These are phyloP conservation scores for Sporothrix variecibatus DNA, from an alignment of 2,329 filamentous ascomycete species.

Conservation along the genomic window DNA sequence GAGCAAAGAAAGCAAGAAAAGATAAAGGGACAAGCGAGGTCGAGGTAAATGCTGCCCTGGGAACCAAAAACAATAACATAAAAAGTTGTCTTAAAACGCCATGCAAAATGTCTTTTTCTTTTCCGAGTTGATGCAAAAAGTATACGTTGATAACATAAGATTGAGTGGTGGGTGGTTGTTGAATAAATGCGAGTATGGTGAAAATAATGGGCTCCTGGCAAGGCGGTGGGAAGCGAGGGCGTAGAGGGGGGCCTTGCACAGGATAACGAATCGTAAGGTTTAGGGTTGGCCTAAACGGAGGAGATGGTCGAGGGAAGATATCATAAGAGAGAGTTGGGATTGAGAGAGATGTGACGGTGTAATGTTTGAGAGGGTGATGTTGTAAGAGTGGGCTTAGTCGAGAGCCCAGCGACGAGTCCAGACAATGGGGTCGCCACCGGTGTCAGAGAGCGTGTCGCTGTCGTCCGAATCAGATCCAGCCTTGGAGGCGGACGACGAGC, in stretches of 20 bases:
- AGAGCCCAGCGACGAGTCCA: conserved; percentile 31
- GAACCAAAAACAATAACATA: conserved; percentile 11
- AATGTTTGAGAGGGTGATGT: neutral
- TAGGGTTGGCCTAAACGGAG: conserved; percentile 2
- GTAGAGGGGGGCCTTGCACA: neutral
- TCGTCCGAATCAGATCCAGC: neutral
- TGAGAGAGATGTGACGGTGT: neutral
- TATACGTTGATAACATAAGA: conserved; percentile 22
- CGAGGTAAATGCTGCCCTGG: conserved; percentile 3
- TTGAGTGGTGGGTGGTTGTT: conserved; percentile 28
- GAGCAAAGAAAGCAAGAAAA: neutral
- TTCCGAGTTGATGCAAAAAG: conserved; percentile 17
- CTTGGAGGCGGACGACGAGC: conserved; percentile 14
- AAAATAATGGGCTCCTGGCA: conserved; percentile 12
- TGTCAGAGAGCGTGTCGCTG: conserved; percentile 27
- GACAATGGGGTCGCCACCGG: conserved; percentile 27
- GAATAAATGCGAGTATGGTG: conserved; percentile 25
- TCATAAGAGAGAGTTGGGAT: neutral
- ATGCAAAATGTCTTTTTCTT: conserved; percentile 15
- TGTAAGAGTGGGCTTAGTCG: conserved; percentile 20
- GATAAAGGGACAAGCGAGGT: neutral
- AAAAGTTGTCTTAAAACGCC: conserved; percentile 8
- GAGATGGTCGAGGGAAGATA: neutral
- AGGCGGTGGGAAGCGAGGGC: neutral
- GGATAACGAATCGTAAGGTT: conserved; percentile 9